Percentiles rank a stretch among this genome's conserved stretches.
phyloP scores from a whole-genome alignment of 1,139 yeast species.

The Suhomyces yuchorum region DNA sequence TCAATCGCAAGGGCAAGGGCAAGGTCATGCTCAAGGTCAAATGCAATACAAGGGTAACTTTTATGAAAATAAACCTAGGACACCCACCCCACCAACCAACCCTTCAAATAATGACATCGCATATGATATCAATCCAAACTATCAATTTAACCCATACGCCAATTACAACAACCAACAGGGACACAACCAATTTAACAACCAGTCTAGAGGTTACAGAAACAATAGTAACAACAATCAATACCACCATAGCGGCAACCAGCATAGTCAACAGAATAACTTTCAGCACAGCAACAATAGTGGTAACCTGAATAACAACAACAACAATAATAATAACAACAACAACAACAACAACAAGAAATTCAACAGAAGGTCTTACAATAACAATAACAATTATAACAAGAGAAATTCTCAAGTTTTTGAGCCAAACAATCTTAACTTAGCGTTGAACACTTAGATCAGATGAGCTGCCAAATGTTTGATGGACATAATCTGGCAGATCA shows the following conservation, averaged over 20 bases:
- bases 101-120: slow-evolving; percentile 13
- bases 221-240: slow-evolving; percentile 18
- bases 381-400: slow-evolving; percentile 16
- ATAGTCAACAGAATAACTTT: slow-evolving; percentile 15
- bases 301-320: slow-evolving; percentile 1
- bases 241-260: slow-evolving; percentile 10
- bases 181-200: slow-evolving; percentile 9
- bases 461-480: neutral
- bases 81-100: slow-evolving; percentile 33
- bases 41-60: slow-evolving; percentile 17
- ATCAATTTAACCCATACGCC: slow-evolving; percentile 15
- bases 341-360: slow-evolving; percentile 9
- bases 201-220: slow-evolving; percentile 10
- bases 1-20: slow-evolving; percentile 8
- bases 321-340: slow-evolving; percentile 14
- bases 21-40: slow-evolving; percentile 9
- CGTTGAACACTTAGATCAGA: slow-evolving; percentile 16
- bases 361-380: slow-evolving; percentile 11
- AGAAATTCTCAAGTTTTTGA: slow-evolving; percentile 22
- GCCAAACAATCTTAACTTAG: slow-evolving; percentile 18
- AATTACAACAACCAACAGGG: slow-evolving; percentile 12
- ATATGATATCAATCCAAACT: slow-evolving; percentile 18
- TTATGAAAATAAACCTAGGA: slow-evolving; percentile 22
- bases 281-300: slow-evolving; percentile 11
- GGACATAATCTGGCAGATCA: slow-evolving; percentile 1